phyloP scores from a whole-genome alignment of 305 asterid species.

The Plantago lanceolata region DNA sequence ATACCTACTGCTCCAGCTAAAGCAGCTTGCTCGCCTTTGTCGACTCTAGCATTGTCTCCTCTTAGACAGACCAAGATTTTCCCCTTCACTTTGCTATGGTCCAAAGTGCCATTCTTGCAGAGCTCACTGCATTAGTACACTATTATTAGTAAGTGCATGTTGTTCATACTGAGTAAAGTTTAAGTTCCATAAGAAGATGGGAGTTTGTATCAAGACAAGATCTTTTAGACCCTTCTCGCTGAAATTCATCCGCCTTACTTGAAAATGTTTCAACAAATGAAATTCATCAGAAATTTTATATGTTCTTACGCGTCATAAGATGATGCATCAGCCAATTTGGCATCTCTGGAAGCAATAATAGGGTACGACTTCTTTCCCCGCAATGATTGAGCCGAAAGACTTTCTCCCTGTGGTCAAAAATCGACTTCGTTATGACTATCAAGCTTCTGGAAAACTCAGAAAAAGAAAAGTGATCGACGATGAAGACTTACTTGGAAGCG shows the following conservation, averaged over 20 bases:
- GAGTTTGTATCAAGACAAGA: too few relatives aligned
- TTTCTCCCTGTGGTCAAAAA: slow-evolving; percentile 58
- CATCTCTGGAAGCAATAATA: slow-evolving; percentile 46
- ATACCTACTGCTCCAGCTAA: slow-evolving; percentile 81
- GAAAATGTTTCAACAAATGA: background rate
- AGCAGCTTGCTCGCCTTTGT: slow-evolving; percentile 79
- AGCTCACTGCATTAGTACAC: slow-evolving; percentile 40
- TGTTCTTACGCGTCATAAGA: slow-evolving; percentile 56
- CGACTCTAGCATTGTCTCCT: slow-evolving; percentile 76
- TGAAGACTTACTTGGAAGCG: slow-evolving; percentile 33
- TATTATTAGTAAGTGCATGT: background rate
- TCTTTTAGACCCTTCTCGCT: too few relatives aligned
- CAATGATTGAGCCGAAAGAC: slow-evolving; percentile 57
- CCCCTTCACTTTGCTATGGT: slow-evolving; percentile 66
- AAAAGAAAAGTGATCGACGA: background rate
- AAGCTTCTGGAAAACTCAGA: background rate
- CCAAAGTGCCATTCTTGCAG: slow-evolving; percentile 67
- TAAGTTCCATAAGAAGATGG: too few relatives aligned
- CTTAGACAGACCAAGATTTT: slow-evolving; percentile 77
- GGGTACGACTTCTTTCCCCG: slow-evolving; percentile 43
- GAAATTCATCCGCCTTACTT: too few relatives aligned
- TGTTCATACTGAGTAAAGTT: too few relatives aligned
- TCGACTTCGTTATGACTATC: background rate
- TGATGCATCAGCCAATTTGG: slow-evolving; percentile 49
- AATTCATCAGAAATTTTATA: background rate